Conservation (phyloP, 2,329 filamentous ascomycete species). For the Aspergillus sp. region DNA sequence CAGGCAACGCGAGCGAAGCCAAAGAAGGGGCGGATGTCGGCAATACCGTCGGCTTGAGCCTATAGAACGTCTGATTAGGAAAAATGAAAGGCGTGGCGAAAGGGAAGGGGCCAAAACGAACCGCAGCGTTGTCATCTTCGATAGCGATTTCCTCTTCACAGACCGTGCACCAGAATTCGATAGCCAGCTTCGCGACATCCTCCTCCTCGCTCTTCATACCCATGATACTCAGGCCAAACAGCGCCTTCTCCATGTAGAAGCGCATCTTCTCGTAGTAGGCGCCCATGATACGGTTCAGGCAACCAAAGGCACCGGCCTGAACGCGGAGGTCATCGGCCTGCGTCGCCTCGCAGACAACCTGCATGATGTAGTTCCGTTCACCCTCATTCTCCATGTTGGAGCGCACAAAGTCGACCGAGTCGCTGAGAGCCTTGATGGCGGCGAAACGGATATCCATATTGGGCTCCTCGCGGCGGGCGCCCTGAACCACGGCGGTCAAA, state of each 20-base stretch:
- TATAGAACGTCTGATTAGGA: slow-evolving; percentile 17
- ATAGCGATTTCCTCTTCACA: slow-evolving; percentile 98
- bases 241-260: slow-evolving; percentile 99
- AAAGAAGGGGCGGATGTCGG: slow-evolving; percentile 88
- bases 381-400: slow-evolving; percentile 99
- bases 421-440: slow-evolving; percentile 89
- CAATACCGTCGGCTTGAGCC: slow-evolving; percentile 68
- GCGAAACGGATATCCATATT: slow-evolving; percentile 88
- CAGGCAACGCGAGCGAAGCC: slow-evolving; percentile 94
- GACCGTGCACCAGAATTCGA: slow-evolving; percentile 99
- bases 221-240: slow-evolving; percentile 94
- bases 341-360: slow-evolving; percentile 98
- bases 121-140: slow-evolving; percentile 90
- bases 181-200: slow-evolving; percentile 94
- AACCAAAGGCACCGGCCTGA: slow-evolving; percentile 94
- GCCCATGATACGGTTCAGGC: slow-evolving; percentile 96
- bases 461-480: slow-evolving; percentile 91
- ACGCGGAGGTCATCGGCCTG: slow-evolving; percentile 89
- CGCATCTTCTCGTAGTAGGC: slow-evolving; percentile 99
- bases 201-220: slow-evolving; percentile 99
- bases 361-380: slow-evolving; percentile 99
- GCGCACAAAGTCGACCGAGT: slow-evolving; percentile 95
- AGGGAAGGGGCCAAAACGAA: slow-evolving; percentile 40
- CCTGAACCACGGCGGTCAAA: slow-evolving; percentile 94
- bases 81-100: not conserved